Conservation (phyloP, 495 filamentous ascomycete genomes). For the Hypoxylon subgilvum region DNA sequence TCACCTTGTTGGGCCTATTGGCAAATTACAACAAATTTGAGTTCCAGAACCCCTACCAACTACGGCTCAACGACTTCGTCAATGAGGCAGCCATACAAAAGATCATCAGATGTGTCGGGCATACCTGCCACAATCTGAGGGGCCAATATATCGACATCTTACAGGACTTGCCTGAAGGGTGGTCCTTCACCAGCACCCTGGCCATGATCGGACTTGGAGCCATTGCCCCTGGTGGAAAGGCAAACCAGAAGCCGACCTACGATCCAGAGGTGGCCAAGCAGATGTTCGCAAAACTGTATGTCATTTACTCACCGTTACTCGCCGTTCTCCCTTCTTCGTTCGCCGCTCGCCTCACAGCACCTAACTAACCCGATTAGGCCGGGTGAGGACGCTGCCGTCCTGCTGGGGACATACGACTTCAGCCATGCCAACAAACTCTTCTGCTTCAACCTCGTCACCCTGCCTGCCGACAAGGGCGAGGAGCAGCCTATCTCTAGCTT, state of each 20-base stretch:
- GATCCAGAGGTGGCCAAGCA: constrained; percentile 77
- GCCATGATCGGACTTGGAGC: constrained; percentile 83
- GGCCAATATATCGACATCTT: constrained; percentile 85
- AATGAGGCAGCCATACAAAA: constrained; percentile 87
- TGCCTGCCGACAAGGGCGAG: constrained; percentile 66
- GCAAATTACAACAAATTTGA: constrained; percentile 99
- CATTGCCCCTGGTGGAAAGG: constrained; percentile 70
- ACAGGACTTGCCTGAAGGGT: constrained; percentile 90
- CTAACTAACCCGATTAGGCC: constrained; percentile 63
- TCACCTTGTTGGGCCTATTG: constrained; percentile 83
- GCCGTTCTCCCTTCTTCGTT: no score
- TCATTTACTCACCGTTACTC: background rate
- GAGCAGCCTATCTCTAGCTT: constrained; percentile 81
- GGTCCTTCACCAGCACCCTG: constrained; percentile 80
- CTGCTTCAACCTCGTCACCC: constrained; percentile 78
- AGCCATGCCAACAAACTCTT: constrained; percentile 94
- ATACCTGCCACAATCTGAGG: constrained; percentile 67
- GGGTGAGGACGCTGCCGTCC: constrained; percentile 73
- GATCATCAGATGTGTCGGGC: constrained; percentile 75
- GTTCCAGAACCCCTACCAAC: constrained; percentile 94
- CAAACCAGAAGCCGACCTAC: constrained; percentile 61
- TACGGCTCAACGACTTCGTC: constrained; percentile 96
- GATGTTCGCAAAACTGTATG: constrained; percentile 69
- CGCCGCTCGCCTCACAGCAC: no score
- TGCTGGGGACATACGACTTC: constrained; percentile 92